Evolutionary conservation across 257 asterid species (phyloP).

Genomic region (Przewalskia tangutica): DNA sequence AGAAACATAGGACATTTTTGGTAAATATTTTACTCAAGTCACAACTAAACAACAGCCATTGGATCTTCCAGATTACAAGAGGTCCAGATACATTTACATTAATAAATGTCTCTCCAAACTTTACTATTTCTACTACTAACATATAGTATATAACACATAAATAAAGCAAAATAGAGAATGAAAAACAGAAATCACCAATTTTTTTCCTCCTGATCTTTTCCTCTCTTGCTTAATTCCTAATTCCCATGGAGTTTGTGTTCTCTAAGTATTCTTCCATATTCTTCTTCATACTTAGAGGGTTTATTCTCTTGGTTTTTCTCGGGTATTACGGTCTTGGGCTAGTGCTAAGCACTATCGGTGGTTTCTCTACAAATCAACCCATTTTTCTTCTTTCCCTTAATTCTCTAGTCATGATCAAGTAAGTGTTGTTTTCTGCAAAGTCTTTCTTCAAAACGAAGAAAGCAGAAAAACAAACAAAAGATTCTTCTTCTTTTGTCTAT

Average conservation of each 20-base stretch:
- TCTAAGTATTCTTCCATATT: too few relatives aligned
- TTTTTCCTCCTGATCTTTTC: background rate
- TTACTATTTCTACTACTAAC: constrained; percentile 9
- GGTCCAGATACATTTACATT: constrained; percentile 3
- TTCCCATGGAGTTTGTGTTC: constrained; percentile 25
- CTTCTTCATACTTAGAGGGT: too few relatives aligned
- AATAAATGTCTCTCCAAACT: constrained; percentile 10
- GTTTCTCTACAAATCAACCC: too few relatives aligned
- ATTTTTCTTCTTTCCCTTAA: background rate
- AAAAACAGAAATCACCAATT: background rate
- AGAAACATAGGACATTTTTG: background rate
- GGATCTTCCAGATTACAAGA: constrained; percentile 9
- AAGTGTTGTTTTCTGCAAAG: background rate
- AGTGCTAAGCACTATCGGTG: too few relatives aligned
- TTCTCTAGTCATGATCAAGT: background rate
- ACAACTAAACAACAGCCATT: background rate
- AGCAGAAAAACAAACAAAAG: background rate
- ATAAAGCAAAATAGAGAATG: background rate
- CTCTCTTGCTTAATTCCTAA: background rate
- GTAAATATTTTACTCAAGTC: background rate
- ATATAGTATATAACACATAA: background rate
- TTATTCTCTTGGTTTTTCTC: too few relatives aligned
- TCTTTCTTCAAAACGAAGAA: too few relatives aligned
- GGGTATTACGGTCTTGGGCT: too few relatives aligned
- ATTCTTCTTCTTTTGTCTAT: background rate